These are phyloP conservation scores for Colletotrichum zoysiae DNA, from an alignment of 2,329 filamentous ascomycete species.

Conservation along the genomic window DNA sequence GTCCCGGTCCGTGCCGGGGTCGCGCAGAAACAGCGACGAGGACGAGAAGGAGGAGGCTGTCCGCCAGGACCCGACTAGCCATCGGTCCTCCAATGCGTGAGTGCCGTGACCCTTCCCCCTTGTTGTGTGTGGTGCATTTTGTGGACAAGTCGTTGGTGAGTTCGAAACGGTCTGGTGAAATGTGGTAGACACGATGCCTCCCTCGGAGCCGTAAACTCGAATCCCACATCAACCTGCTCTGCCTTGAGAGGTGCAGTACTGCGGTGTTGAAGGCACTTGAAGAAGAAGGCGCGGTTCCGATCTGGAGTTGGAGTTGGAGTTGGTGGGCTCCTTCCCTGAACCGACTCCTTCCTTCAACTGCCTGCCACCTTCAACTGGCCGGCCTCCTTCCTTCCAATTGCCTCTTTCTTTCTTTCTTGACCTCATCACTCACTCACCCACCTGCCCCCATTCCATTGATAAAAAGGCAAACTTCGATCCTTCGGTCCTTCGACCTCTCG, in stretches of 20 bases:
- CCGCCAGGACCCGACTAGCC: constrained; percentile 76
- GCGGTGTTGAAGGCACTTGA: neutral
- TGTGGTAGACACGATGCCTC: neutral
- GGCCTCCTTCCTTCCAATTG: neutral
- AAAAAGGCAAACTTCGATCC: neutral
- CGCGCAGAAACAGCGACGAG: constrained; percentile 90
- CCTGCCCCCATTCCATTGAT: neutral
- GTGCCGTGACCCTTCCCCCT: constrained; percentile 55
- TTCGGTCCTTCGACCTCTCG: neutral
- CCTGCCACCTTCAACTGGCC: neutral
- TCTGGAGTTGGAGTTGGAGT: too few species aligned
- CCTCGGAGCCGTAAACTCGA: neutral
- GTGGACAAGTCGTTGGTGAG: constrained; percentile 39
- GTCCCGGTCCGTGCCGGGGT: constrained; percentile 87
- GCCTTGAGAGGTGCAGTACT: neutral
- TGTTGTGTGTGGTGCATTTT: constrained; percentile 3
- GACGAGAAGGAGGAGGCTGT: constrained; percentile 86
- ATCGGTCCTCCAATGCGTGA: constrained; percentile 83
- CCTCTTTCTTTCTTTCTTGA: neutral
- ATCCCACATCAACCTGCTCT: neutral
- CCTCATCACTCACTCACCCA: neutral
- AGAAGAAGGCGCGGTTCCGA: neutral
- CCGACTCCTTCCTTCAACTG: neutral
- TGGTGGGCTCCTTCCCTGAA: neutral
- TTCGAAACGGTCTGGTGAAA: neutral